Base-by-base conservation (phyloP, 2,329 filamentous ascomycete genomes). In the Sporothrix mexicana region DNA sequence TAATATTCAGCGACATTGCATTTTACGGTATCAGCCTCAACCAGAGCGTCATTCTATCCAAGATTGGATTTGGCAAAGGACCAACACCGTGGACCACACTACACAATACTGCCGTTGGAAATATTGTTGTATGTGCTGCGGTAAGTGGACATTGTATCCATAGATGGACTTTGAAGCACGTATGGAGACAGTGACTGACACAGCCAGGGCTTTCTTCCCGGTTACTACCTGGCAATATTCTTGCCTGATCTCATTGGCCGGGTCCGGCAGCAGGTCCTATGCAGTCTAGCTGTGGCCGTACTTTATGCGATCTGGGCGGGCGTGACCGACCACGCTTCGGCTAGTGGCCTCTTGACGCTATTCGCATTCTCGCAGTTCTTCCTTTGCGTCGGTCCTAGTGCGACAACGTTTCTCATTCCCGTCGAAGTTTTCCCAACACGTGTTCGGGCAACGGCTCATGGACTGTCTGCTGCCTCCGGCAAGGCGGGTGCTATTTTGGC, bases 401-500 rank as follows among this genome's bases (percentile, higher is more conserved):
- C 61, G 5, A 64, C 57, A 13, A 64, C 61, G n/a, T 43, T 45
- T 10, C 61, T 45, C 10, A 45, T 64, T 36, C 59, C 59, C 13
- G 59, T 62, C 36, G 59, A 62, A 13, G 59, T 62, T 1, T 62
- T 62, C 36, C 59, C 59, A 3, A 62, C 59, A 8, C 30, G 59
- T 9, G 59, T 62, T 3, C 59, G 59, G 3, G 59, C 59, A 30
- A 62, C 59, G 5, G 59, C 59, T 30, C 59, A 62, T 10, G 59
- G 59, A 12, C 30, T 62, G 15, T 62, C 59, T 2, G 59, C 59
- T 5, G 59, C 30, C 0, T 62, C 59, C 4, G 59, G 59, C 17
- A 62, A 62, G 13, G 76, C 91, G 81, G 15, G 89, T 90, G 0
- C 90, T 92, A 77, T 92, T 15, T 13, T 72, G 12, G 68, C 71